A percentile compares a stretch with the other conserved stretches of the same genome.
These are phyloP conservation scores for Kurtzmaniella quercitrusa DNA, from an alignment of 1,139 yeast genomes.

Conservation along the genomic window DNA sequence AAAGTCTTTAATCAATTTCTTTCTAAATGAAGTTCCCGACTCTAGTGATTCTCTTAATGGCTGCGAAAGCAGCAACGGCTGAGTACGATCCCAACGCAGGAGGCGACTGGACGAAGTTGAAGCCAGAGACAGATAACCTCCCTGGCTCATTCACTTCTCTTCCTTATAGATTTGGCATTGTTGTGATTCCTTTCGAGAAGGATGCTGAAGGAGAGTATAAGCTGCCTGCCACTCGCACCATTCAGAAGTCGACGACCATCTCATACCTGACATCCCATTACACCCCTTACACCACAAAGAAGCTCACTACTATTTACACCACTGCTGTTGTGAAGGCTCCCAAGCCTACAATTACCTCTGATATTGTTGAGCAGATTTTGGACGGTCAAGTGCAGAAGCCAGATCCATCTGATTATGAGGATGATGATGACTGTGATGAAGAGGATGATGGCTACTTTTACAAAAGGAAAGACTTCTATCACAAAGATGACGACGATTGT, in stretches of 20 bases:
- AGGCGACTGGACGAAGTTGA: constrained; percentile 31
- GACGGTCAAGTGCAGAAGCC: constrained; percentile 31
- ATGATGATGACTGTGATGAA: constrained; percentile 3
- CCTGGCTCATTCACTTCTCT: constrained; percentile 21
- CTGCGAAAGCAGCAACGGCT: constrained; percentile 6
- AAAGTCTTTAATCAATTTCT: not conserved
- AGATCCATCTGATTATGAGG: not conserved
- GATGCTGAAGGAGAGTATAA: constrained; percentile 16
- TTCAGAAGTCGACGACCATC: constrained; percentile 17
- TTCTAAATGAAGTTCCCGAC: not conserved
- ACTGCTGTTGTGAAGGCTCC: constrained; percentile 20
- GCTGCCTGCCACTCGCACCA: constrained; percentile 10
- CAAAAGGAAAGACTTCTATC: constrained; percentile 1
- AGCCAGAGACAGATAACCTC: constrained; percentile 17
- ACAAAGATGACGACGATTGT: constrained; percentile 3
- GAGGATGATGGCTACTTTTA: constrained; percentile 2
- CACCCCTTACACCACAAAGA: constrained; percentile 6
- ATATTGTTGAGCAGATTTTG: constrained; percentile 21
- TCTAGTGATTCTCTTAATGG: not conserved
- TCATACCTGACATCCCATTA: constrained; percentile 4
- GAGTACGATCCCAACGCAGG: constrained; percentile 28
- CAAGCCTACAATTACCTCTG: constrained; percentile 20
- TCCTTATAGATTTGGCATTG: constrained; percentile 32
- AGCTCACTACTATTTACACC: constrained; percentile 11
- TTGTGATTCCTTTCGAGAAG: constrained; percentile 22